Evolutionary conservation across 768 basidiomycete genomes (phyloP), one percentile per base, ranked within the genome.

Genomic region (Naganishia randhawae): DNA sequence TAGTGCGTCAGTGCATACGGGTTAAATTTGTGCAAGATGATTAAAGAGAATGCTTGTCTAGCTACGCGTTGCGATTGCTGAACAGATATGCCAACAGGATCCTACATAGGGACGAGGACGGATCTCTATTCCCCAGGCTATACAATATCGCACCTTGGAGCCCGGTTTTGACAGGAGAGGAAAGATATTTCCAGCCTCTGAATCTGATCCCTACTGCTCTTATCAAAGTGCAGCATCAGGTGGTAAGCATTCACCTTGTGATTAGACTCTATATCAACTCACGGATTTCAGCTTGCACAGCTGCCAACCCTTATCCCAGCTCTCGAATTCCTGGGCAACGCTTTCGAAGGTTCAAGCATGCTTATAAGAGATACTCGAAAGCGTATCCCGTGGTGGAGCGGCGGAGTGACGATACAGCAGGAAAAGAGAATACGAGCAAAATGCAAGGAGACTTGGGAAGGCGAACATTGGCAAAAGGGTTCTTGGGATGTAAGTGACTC

Each of bases 1-100:
- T 77, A 77, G 76, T 74, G 41, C 69, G 76, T 67, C 50, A 25
- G 13, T n/a, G 6, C 22, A 0, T n/a, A 61, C 22, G 10, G 6
- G 16, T 25, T 13, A 9, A 27, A 2, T 3, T 25, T 29, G 14
- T 27, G 2, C 31, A 61, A 22, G n/a, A 22, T 25, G 25, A 22
- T 22, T 61, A 25, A 61, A 25, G 7, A 16, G 1, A 22, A 25
- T 55, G 22, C 35, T 25, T 57, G 19, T 33, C 33, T 41, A 61
- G 57, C 39, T 61, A 61, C 22, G 39, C 57, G 10, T 25, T 61
- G 3, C 57, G 57, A 19, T 27, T 61, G 10, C 29, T 61, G 35
- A 61, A 35, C 29, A 35, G 57, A 41, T 39, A 61, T 39, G 57
- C 37, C 9, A 19, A 37, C 22, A 25, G 7, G 2, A 22, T 61